These are phyloP conservation scores for Zhuliangozyma blackwelliae DNA, from an alignment of 1,139 yeast species.

Conservation along the genomic window DNA sequence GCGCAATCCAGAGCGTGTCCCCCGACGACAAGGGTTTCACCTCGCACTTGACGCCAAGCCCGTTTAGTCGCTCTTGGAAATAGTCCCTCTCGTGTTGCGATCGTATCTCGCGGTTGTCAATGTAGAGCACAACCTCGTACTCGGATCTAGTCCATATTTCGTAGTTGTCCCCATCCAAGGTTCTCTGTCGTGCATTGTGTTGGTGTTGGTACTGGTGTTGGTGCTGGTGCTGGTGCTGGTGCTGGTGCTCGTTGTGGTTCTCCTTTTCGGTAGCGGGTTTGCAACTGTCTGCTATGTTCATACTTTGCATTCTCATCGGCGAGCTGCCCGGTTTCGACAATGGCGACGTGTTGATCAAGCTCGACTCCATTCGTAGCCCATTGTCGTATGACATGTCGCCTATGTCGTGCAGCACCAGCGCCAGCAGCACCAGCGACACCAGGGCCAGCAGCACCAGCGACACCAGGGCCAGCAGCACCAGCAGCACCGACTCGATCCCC, in stretches of 20 bases:
- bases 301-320: too few relatives aligned
- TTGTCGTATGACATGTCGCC: slow-evolving; percentile 33
- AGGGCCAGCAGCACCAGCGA: too few relatives aligned
- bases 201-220: too few relatives aligned
- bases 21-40: slow-evolving; percentile 70
- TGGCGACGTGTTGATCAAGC: slow-evolving; percentile 1
- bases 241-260: background rate
- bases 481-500: slow-evolving; percentile 20
- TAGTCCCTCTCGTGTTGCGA: slow-evolving; percentile 61
- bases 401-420: too few relatives aligned
- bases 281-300: too few relatives aligned
- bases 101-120: slow-evolving; percentile 80
- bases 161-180: slow-evolving; percentile 23
- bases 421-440: too few relatives aligned
- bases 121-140: slow-evolving; percentile 56
- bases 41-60: slow-evolving; percentile 49
- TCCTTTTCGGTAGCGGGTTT: background rate
- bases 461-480: slow-evolving; percentile 2
- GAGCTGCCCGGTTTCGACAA: background rate
- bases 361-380: slow-evolving; percentile 23
- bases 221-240: too few relatives aligned
- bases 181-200: slow-evolving; percentile 23
- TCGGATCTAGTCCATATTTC: slow-evolving; percentile 37
- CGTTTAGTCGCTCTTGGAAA: slow-evolving; percentile 52
- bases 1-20: slow-evolving; percentile 88